These are phyloP conservation scores for Rhynchospora tenuis DNA, from an alignment of 176 grass and related monocot species.

Conservation along the genomic window DNA sequence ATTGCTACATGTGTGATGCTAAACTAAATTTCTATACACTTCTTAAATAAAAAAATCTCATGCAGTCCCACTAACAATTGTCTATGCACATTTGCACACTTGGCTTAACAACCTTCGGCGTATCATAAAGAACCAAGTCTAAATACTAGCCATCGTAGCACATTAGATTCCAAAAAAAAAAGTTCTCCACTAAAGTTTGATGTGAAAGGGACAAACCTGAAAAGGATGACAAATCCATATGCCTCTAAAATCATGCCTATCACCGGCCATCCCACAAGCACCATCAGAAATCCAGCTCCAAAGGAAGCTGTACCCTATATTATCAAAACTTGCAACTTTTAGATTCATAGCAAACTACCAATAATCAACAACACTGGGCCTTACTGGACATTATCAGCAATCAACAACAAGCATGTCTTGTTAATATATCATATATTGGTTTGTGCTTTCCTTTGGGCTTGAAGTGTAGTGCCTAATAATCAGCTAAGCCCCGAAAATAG, in stretches of 20 bases:
- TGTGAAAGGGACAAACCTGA: conserved; percentile 46
- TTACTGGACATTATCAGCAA: too few relatives aligned
- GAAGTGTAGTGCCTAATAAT: too few relatives aligned
- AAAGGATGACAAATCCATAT: conserved; percentile 67
- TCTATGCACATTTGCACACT: too few relatives aligned
- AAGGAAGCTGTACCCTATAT: conserved; percentile 72
- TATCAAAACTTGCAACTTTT: not conserved
- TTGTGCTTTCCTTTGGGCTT: too few relatives aligned
- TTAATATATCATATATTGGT: too few relatives aligned
- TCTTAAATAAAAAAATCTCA: not conserved
- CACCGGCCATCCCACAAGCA: conserved; percentile 60
- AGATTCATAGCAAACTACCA: too few relatives aligned
- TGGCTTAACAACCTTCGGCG: too few relatives aligned
- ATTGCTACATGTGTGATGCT: not conserved
- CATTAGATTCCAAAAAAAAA: not conserved
- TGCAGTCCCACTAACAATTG: too few relatives aligned
- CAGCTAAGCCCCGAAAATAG: too few relatives aligned
- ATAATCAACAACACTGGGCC: too few relatives aligned
- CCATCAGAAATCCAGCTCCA: conserved; percentile 56
- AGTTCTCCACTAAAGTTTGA: not conserved
- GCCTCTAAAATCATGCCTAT: conserved; percentile 67
- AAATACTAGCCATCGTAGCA: not conserved
- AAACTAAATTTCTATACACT: not conserved
- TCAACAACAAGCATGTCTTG: too few relatives aligned
- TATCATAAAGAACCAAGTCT: not conserved